These are phyloP conservation scores for Moringa oleifera DNA, from an alignment of 345 rosid genomes.

Conservation along the genomic window DNA sequence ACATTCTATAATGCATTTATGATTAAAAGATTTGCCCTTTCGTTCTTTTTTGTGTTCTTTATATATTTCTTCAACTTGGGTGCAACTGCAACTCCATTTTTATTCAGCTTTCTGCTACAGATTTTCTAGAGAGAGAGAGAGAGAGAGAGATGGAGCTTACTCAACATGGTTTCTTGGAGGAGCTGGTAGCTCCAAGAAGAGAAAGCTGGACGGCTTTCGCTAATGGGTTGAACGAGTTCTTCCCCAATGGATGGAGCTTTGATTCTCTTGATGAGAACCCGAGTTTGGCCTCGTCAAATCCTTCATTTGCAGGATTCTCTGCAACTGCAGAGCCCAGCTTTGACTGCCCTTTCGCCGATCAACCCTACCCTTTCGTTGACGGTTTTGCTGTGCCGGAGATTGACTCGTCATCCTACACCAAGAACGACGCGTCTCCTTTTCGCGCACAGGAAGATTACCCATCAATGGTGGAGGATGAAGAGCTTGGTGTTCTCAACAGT, in stretches of 20 bases:
- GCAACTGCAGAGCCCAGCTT: conserved; percentile 28
- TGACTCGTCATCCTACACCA: conserved; percentile 22
- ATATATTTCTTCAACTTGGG: conserved; percentile 17
- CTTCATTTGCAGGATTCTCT: conserved; percentile 28
- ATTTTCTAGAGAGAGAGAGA: conserved; percentile 8
- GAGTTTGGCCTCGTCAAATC: conserved; percentile 25
- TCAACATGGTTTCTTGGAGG: conserved; percentile 67
- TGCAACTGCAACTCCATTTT: conserved; percentile 14
- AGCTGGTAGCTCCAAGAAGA: conserved; percentile 55
- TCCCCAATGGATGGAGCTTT: conserved; percentile 44
- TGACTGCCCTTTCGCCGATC: conserved; percentile 36
- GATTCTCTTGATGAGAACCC: conserved; percentile 39
- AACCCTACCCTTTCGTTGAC: conserved; percentile 33
- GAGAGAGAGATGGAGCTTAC: conserved; percentile 55
- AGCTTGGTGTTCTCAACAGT: conserved; percentile 23
- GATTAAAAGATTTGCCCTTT: conserved; percentile 10
- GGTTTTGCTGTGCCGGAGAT: conserved; percentile 36
- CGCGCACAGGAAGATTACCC: conserved; percentile 33
- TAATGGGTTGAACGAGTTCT: conserved; percentile 28
- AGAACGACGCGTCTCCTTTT: conserved; percentile 30
- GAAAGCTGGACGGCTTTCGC: conserved; percentile 31
- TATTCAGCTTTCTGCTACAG: conserved; percentile 17
- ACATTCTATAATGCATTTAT: not conserved
- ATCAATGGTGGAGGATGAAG: conserved; percentile 45
- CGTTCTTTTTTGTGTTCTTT: no score